phyloP scores from a whole-genome alignment of 2,329 filamentous ascomycete genomes.

The Penicillium sp. region DNA sequence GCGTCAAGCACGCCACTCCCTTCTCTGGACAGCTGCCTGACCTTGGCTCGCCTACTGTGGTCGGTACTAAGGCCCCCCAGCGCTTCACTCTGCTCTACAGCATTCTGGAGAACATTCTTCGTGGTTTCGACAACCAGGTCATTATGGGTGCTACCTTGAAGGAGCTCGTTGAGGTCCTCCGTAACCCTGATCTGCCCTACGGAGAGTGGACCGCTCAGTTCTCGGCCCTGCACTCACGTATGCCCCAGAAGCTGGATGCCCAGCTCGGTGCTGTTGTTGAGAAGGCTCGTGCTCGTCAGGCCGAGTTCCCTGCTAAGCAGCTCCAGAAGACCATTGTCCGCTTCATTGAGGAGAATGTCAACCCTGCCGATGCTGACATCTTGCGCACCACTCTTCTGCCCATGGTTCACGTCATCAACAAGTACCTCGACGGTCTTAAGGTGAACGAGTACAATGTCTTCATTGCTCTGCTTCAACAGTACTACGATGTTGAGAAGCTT shows the following conservation, averaged over 20 bases:
- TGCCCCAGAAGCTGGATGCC: slow-evolving; percentile 89
- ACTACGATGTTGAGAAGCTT: slow-evolving; percentile 78
- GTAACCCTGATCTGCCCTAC: slow-evolving; percentile 87
- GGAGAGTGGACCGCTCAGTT: slow-evolving; percentile 96
- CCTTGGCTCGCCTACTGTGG: slow-evolving; percentile 80
- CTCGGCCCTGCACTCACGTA: slow-evolving; percentile 93
- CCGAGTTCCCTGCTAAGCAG: slow-evolving; percentile 90
- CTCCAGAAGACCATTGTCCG: slow-evolving; percentile 80
- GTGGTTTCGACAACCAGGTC: slow-evolving; percentile 95
- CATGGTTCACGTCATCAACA: slow-evolving; percentile 72
- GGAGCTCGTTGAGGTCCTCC: slow-evolving; percentile 85
- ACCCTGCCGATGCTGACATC: slow-evolving; percentile 69
- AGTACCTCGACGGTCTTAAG: slow-evolving; percentile 86
- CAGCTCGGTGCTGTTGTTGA: slow-evolving; percentile 85
- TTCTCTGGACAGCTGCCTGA: slow-evolving; percentile 90
- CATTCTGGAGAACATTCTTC: slow-evolving; percentile 82
- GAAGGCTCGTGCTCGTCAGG: slow-evolving; percentile 71
- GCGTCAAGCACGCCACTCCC: slow-evolving; percentile 93
- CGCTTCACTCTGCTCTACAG: slow-evolving; percentile 74
- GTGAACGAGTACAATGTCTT: slow-evolving; percentile 85
- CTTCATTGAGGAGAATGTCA: slow-evolving; percentile 85
- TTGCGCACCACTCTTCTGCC: slow-evolving; percentile 74
- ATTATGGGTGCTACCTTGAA: slow-evolving; percentile 87
- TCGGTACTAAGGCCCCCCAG: slow-evolving; percentile 90
- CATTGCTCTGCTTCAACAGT: slow-evolving; percentile 74